phyloP scores from a whole-genome alignment of 345 rosid genomes.

The Rhodamnia argentea region DNA sequence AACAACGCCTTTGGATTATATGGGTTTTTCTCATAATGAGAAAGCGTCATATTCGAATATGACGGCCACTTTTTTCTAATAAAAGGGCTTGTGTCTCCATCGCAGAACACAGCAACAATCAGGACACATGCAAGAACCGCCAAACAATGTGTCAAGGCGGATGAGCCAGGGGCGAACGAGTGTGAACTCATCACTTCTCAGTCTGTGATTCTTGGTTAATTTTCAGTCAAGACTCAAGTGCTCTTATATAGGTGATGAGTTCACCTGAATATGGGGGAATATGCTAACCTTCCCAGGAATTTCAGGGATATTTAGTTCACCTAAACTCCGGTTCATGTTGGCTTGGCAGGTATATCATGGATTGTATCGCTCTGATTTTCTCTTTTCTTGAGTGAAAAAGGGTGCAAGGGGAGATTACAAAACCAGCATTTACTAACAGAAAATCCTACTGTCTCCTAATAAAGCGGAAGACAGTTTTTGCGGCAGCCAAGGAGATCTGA shows the following conservation, averaged over 20 bases:
- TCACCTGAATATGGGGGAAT: neutral
- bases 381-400: too few species aligned
- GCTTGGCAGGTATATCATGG: too few species aligned
- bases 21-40: slow-evolving; percentile 29
- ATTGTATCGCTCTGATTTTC: too few species aligned
- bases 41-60: slow-evolving; percentile 29
- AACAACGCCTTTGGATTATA: slow-evolving; percentile 15
- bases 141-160: neutral
- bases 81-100: slow-evolving; percentile 28
- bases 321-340: neutral
- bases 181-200: neutral
- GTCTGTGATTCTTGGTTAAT: neutral
- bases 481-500: too few species aligned
- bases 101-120: neutral
- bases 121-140: neutral
- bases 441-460: too few species aligned
- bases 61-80: too few species aligned
- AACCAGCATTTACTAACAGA: too few species aligned
- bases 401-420: too few species aligned
- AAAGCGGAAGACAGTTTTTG: too few species aligned
- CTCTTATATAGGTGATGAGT: neutral
- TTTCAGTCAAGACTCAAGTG: neutral
- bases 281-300: neutral
- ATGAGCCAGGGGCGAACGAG: neutral
- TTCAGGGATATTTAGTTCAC: neutral